Base-by-base conservation (phyloP, 2,329 filamentous ascomycete species). In the Fusarium sp. region DNA sequence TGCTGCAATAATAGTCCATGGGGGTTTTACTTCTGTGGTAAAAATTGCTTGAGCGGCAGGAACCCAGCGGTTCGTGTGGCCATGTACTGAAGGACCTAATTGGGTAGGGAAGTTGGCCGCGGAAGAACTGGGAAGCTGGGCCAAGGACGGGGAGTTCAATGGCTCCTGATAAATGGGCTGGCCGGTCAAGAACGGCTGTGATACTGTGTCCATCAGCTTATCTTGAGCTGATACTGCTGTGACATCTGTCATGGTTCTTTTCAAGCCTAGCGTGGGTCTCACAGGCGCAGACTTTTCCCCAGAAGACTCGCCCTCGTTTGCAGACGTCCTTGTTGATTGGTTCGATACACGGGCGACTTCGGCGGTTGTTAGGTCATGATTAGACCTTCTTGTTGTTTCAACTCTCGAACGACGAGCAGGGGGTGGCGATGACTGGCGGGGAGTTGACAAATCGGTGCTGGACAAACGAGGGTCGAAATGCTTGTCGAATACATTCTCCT, bases 21-120 rank as follows among this genome's bases (percentile, higher is more conserved):
- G 95, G 9, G 92, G 85, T 63, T 90, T 88, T 13, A 91, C 84
- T 75, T 96, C 92, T n/a, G 95, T 99, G 8, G 94, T 96, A 73
- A 99, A 99, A 53, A 99, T 97, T 49, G 95, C 95, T 75, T 99
- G 95, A 6, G 94, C 91, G 37, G 92, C 91, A 8, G 93, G 93
- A 13, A 91, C 88, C 88, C 93, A 97, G 74, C 95, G 87, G 69
- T 91, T 95, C 54, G 92, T 90, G 76, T 97, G 93, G 9, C 90
- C 90, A 75, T 97, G 94, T n/a, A 91, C 84, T 9, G 84, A 80
- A 14, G 88, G 80, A 10, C 80, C 82, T 2, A 85, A 65, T n/a
- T 79, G 73, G 14, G 77, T 77, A 3, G 84, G 77, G 21, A 82
- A 79, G 48, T 75, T 71, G 15, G 76, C 77, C 33, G 73, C 75